Percentiles rank a stretch among this genome's conserved stretches.
Evolutionary conservation across 257 asterid species (phyloP).

Genomic region (Solanum bulbocastanum): DNA sequence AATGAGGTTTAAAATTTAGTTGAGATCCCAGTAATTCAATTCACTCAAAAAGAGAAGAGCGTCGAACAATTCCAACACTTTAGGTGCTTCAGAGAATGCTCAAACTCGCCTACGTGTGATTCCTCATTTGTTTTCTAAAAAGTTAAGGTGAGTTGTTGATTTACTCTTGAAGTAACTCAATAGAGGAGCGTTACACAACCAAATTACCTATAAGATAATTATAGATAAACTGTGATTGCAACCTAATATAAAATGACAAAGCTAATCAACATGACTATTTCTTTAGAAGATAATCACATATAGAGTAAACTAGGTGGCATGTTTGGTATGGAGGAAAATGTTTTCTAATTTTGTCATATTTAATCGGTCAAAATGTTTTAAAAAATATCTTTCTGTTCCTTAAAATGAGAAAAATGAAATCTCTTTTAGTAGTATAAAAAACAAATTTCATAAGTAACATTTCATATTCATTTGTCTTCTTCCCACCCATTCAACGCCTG

Average conservation of each 20-base stretch:
- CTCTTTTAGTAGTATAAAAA: background rate
- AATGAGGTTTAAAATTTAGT: background rate
- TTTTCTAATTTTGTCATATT: background rate
- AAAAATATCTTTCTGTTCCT: too few relatives aligned
- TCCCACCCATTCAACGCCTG: background rate
- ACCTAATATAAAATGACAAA: background rate
- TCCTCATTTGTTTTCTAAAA: background rate
- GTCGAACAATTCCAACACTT: background rate
- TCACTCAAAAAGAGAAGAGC: too few relatives aligned
- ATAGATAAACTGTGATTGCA: too few relatives aligned
- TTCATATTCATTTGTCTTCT: background rate
- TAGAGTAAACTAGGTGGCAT: background rate
- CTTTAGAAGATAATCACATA: background rate
- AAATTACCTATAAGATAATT: background rate
- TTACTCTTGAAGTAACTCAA: background rate
- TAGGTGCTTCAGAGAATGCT: too few relatives aligned
- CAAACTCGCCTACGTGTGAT: background rate
- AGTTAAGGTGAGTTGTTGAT: background rate
- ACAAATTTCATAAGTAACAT: background rate
- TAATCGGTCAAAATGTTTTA: background rate
- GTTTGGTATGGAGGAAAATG: background rate
- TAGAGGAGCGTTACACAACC: background rate
- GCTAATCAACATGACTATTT: background rate
- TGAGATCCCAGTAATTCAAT: background rate
- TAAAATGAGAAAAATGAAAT: background rate